Percentiles rank a stretch among this genome's conserved stretches.
Evolutionary conservation across 176 grass and related monocot species (phyloP).

Genomic region (Luzula sylvatica): DNA sequence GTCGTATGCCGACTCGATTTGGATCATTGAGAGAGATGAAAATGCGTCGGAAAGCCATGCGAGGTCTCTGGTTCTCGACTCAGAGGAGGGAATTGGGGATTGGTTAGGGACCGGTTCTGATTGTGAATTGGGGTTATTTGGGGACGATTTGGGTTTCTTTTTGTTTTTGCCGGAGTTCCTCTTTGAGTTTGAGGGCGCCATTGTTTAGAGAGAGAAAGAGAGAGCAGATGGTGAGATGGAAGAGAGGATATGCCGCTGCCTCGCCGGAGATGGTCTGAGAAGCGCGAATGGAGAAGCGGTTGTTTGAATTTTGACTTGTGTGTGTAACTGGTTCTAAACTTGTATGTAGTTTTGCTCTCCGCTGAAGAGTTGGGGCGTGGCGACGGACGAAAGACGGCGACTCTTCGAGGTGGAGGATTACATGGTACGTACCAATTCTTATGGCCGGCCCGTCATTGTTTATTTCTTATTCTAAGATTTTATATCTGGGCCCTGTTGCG

Average conservation of each 20-base stretch:
- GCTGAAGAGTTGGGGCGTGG: no score
- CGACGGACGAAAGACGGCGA: no score
- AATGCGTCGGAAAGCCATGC: constrained; percentile 61
- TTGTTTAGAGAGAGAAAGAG: neutral
- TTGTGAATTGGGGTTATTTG: neutral
- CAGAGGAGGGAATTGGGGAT: neutral
- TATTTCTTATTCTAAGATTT: no score
- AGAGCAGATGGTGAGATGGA: neutral
- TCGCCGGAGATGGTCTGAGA: constrained; percentile 2
- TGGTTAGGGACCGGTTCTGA: neutral
- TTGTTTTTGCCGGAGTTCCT: neutral
- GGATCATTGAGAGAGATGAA: constrained; percentile 41
- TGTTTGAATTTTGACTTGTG: neutral
- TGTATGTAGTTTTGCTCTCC: no score
- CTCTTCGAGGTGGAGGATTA: no score
- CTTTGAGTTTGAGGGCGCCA: neutral
- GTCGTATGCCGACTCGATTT: constrained; percentile 55
- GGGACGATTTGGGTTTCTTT: neutral
- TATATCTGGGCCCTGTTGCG: no score
- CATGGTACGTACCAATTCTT: no score
- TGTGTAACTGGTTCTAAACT: no score
- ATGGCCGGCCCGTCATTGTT: no score
- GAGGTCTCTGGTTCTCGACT: constrained; percentile 34
- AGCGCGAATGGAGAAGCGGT: neutral
- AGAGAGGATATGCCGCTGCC: neutral